These are phyloP conservation scores for Aquanectria penicillioides DNA, from an alignment of 2,329 filamentous ascomycete species.

Conservation along the genomic window DNA sequence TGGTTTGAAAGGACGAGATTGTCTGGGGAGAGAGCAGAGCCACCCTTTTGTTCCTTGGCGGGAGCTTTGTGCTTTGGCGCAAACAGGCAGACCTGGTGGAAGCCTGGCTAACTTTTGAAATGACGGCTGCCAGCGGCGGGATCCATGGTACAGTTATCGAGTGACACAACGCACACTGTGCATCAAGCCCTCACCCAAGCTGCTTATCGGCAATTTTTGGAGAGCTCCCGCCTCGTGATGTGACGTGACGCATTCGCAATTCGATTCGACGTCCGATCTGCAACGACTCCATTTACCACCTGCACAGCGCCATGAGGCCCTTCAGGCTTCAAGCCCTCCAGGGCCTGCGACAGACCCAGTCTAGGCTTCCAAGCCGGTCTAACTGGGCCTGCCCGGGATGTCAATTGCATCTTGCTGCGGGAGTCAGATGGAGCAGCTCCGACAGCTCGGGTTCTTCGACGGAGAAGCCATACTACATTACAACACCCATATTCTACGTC, in stretches of 20 bases:
- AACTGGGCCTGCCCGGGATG: constrained; percentile 45
- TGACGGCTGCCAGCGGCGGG: constrained; percentile 19
- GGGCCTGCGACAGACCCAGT: constrained; percentile 34
- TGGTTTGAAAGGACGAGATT: not conserved
- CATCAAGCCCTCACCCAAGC: not conserved
- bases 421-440: constrained; percentile 47
- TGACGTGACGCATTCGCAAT: constrained; percentile 25
- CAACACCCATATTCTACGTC: constrained; percentile 98
- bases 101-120: constrained; percentile 18
- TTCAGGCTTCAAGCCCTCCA: constrained; percentile 40
- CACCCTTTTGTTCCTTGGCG: not conserved
- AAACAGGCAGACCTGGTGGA: constrained; percentile 25
- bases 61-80: constrained; percentile 30
- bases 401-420: constrained; percentile 31
- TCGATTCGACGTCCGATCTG: not conserved
- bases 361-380: constrained; percentile 26
- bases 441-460: constrained; percentile 33
- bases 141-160: constrained; percentile 37
- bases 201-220: constrained; percentile 33
- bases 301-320: constrained; percentile 41
- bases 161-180: constrained; percentile 30
- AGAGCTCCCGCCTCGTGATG: constrained; percentile 21
- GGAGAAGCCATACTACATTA: constrained; percentile 90
- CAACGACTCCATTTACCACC: constrained; percentile 3
- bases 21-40: too few species aligned